Evolutionary conservation across 768 basidiomycete genomes (phyloP).

Genomic region (Suillus alpinus): DNA sequence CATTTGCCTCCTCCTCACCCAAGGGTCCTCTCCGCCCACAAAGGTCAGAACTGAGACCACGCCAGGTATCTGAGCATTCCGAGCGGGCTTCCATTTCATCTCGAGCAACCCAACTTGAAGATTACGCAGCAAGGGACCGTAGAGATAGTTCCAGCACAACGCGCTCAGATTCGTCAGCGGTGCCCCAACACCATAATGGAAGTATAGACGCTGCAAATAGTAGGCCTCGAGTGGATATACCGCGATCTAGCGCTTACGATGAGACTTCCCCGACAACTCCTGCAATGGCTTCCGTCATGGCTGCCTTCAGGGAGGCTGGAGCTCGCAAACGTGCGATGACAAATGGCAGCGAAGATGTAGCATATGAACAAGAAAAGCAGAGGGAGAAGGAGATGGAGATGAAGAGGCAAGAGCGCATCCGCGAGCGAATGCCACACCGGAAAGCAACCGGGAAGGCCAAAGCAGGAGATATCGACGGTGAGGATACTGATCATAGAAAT

Average conservation of each 20-base stretch:
- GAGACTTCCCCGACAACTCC: conserved; percentile 36
- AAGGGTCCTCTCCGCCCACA: conserved; percentile 62
- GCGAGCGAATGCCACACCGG: conserved; percentile 63
- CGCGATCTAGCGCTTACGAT: conserved; percentile 10
- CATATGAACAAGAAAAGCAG: conserved; percentile 57
- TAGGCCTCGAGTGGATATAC: conserved; percentile 16
- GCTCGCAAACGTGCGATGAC: conserved; percentile 53
- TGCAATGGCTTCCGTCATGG: conserved; percentile 53
- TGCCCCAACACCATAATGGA: conserved; percentile 31
- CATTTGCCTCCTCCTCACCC: conserved; percentile 35
- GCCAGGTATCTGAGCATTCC: conserved; percentile 51
- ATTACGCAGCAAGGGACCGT: conserved; percentile 27
- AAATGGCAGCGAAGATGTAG: conserved; percentile 50
- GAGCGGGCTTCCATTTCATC: conserved; percentile 50
- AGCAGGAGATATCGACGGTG: conserved; percentile 85
- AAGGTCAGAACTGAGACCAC: conserved; percentile 61
- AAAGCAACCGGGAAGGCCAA: conserved; percentile 51
- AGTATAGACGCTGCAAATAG: conserved; percentile 16
- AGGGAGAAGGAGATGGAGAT: conserved; percentile 63
- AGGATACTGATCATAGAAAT: conserved; percentile 20
- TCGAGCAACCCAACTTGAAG: conserved; percentile 22
- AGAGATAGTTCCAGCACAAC: conserved; percentile 53
- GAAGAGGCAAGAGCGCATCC: conserved; percentile 65
- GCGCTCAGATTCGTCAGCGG: conserved; percentile 41
- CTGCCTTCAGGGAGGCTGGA: conserved; percentile 65